These are phyloP conservation scores for Fulvia fulva DNA, from an alignment of 2,329 filamentous ascomycete species.

Conservation along the genomic window DNA sequence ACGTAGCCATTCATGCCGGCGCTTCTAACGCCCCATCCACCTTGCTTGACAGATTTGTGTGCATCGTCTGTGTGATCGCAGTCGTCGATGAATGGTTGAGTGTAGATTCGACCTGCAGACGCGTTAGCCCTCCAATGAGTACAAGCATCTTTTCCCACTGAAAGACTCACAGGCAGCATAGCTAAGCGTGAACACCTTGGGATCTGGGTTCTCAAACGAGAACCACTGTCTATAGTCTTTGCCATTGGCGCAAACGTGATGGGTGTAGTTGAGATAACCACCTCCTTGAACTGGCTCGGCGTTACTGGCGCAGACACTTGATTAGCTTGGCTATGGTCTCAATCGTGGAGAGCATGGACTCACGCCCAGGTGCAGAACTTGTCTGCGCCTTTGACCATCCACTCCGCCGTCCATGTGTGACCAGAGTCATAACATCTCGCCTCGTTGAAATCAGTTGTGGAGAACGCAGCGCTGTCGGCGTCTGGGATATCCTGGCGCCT, in stretches of 20 bases:
- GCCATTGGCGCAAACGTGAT: background rate
- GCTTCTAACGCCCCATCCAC: background rate
- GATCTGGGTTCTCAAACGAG: background rate
- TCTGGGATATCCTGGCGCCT: background rate
- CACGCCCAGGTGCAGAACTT: background rate
- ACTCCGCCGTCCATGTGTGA: background rate
- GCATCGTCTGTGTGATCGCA: constrained; percentile 20
- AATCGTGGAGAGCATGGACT: background rate
- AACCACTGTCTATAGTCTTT: background rate
- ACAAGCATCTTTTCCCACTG: too few species aligned
- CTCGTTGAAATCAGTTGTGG: background rate
- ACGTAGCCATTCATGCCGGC: background rate
- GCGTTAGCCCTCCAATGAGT: background rate
- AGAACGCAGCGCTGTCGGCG: background rate
- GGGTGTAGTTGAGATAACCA: background rate
- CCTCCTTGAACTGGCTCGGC: background rate
- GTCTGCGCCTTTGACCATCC: background rate
- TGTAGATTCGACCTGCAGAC: background rate
- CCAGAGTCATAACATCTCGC: background rate
- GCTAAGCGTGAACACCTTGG: background rate
- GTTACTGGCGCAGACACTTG: too few species aligned
- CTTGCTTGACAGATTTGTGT: background rate
- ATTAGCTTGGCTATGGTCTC: too few species aligned
- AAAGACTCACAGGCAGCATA: background rate
- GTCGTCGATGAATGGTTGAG: constrained; percentile 24